Base-by-base conservation (phyloP, 805 yeast species). In the Pichia membranifaciens region DNA sequence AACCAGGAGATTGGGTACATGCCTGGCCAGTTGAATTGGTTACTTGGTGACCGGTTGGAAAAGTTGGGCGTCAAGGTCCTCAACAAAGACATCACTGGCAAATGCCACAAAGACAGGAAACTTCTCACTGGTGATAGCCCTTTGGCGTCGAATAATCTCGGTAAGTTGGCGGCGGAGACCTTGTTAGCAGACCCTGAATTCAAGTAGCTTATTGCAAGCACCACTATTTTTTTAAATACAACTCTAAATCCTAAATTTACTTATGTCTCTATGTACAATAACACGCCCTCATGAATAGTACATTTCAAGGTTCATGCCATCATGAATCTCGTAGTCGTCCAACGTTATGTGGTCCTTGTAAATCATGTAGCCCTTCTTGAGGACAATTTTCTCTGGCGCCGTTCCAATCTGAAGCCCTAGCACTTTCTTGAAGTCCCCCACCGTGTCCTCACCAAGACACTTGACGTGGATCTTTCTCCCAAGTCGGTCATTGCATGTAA, bases 291-390 rank as follows among this genome's bases (percentile, higher is more conserved):
- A 84, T 22, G 81, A 69, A 60, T 85, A 85, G 58, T 87, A 93
- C 62, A 91, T 68, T 66, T 91, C 99, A 54, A 91, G 66, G 64
- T 83, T 87, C 51, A 85, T 82, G 9, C 96, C 95, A 62, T 89
- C 83, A 59, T 89, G 96, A 17, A 91, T 81, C 63, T 91, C 99
- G 61, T 93, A 91, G 64, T 91, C 99, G n/a, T 84, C 96, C 39
- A 91, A 70, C 1, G 90, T 75, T 47, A 91, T 91, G 61, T 90
- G 97, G 59, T 91, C 93, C 61, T 93, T 93, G 63, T 79, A 81
- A 0, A 86, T 78, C 54, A 79, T 83, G 58, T 88, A 82, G 1
- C 97, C 96, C 60, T 87, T 90, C 64, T 88, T 90, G 52, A 91
- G 71, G 0, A 85, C 78, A 48, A 83, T 64, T 53, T 79, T 80